Evolutionary conservation across 176 grass and related monocot genomes (phyloP), one percentile per base, ranked within the genome.

Genomic region (Carex littledalei): DNA sequence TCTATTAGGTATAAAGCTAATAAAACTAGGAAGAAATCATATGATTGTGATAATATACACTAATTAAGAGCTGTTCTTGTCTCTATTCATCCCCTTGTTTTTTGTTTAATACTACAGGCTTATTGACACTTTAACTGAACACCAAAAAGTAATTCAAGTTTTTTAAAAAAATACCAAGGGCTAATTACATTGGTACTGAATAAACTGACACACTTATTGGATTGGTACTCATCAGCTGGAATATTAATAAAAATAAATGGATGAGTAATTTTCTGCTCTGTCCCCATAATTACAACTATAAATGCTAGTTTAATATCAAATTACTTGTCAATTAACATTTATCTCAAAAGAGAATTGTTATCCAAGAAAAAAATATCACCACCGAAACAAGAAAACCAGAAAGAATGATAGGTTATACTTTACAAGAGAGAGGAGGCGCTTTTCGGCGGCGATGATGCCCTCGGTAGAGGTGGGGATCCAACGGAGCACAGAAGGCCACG

Each of bases 381-480:
- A 52, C 54, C 54, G 3, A 77, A 0, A 37, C 55, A 69, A 7
- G 10, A 34, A 54, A 55, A 15, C 3, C 16, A 35, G 15, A 70
- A 3, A 1, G 54, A 14, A 74, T 31, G 78, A 53, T 39, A 43
- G 39, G 24, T 2, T 50, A 69, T 86, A 98, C 95, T 90, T 98
- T 71, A 93, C 63, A 54, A 94, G 29, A 26, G 95, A 93, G 73
- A 98, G 89, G 68, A 98, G 95, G 0, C 95, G 91, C 89, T 93
- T 91, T 91, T 98, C 95, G 20, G 95, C 88, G 88, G 89, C 95
- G 92, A 98, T 93, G 89, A 93, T 94, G 69, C 54, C 91, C 24
- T 98, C 89, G n/a, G 95, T 98, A 75, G 92, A 98, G 73, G 95
- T 98, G 82, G 95, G 92, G 86, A 98, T 93, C 95, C 95, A 98